Base-by-base conservation (phyloP, 2,329 filamentous ascomycete genomes). In the Chaetothyriales sp. region DNA sequence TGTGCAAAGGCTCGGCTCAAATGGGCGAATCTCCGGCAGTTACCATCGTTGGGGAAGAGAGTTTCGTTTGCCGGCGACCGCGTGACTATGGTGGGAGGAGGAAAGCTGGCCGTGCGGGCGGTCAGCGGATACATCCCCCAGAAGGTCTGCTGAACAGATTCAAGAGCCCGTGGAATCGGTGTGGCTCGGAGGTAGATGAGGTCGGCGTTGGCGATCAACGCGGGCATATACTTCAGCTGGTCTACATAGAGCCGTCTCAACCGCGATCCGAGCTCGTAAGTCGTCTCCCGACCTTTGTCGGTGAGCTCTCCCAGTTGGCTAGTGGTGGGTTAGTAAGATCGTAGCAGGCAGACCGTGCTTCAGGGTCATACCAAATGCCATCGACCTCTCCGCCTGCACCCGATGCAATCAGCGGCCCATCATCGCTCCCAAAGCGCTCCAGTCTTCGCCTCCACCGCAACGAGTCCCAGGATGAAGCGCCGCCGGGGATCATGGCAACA, bases 81-180 rank as follows among this genome's bases (percentile, higher is more conserved):
- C 8, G 76, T 77, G 48, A 88, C 69, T 57, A 89, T 83, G 5
- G 81, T 81, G 0, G 83, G 78, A 0, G 78, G 71, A 0, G 77
- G 74, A 55, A 86, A 79, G 50, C 70, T 65, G 19, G 68, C 67
- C 0, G 74, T 71, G 49, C 77, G 69, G 40, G 71, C 66, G 22
- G 66, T 67, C 10, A 72, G 58, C 0, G 86, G 86, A 63, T 90
- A 92, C 63, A 92, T 76, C 22, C 85, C 86, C 61, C 77, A 75
- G 63, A 89, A 84, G 18, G 81, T 73, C 65, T 90, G 81, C 63
- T 90, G 85, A 33, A 90, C 72, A 18, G 83, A 87, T 62, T 89
- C 85, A 10, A 89, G 74, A 25, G 86, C 85, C 51, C 86, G 80
- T 4, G 84, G 84, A 18, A 89, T 78, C 2, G 83, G 81, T 1